Evolutionary conservation across 108 stramenopile genomes (phyloP).

Genomic region (Poteriospumella lacustris): DNA sequence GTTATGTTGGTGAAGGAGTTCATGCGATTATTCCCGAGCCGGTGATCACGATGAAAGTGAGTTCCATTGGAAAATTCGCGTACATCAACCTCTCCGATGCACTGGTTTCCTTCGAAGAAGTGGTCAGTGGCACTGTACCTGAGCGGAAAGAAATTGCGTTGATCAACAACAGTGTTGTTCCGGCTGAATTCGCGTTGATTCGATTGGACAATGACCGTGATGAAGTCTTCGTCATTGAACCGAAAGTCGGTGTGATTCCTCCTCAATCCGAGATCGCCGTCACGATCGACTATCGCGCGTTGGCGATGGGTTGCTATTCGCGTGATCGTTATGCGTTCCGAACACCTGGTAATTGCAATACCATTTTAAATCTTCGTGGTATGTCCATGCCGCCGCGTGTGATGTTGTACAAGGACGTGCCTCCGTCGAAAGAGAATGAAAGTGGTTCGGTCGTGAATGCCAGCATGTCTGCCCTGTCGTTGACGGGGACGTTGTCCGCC

Average conservation of each 20-base stretch:
- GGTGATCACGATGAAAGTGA: constrained; percentile 40
- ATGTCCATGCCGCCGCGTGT: constrained; percentile 41
- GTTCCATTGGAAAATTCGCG: constrained; percentile 49
- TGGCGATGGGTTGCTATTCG: constrained; percentile 43
- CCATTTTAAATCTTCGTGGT: constrained; percentile 29
- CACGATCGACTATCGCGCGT: constrained; percentile 31
- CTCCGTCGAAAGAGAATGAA: constrained; percentile 42
- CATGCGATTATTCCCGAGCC: constrained; percentile 54
- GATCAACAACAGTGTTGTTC: constrained; percentile 54
- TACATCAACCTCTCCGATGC: constrained; percentile 43
- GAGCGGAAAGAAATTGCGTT: constrained; percentile 39
- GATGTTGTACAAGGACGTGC: constrained; percentile 31
- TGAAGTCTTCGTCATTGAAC: constrained; percentile 51
- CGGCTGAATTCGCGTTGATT: constrained; percentile 41
- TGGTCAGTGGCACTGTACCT: constrained; percentile 25
- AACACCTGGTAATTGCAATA: constrained; percentile 53
- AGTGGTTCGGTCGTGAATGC: constrained; percentile 32
- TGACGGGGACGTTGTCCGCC: not conserved
- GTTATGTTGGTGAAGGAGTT: constrained; percentile 49
- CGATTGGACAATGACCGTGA: constrained; percentile 51
- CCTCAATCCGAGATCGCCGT: constrained; percentile 42
- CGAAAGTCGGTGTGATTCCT: constrained; percentile 33
- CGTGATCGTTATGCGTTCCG: constrained; percentile 49
- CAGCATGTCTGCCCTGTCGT: not conserved
- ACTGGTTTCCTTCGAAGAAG: constrained; percentile 50